phyloP scores from a whole-genome alignment of 1,284 basidiomycete species.

The Ustilago nuda region DNA sequence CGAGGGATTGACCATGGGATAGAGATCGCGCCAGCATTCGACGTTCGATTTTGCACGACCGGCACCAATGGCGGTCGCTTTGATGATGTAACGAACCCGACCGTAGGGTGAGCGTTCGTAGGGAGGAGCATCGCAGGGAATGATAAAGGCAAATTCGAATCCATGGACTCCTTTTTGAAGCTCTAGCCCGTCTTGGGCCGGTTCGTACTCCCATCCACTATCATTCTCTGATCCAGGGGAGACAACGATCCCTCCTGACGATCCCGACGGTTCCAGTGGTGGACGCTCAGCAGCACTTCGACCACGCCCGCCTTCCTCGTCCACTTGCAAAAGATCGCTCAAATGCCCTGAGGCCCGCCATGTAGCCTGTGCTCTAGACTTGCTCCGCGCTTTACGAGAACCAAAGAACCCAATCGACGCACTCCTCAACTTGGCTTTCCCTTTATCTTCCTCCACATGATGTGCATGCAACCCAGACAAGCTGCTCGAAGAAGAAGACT shows the following conservation, averaged over 20 bases:
- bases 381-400: conserved; percentile 44
- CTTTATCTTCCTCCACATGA: conserved; percentile 30
- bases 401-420: conserved; percentile 51
- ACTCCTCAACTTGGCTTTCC: conserved; percentile 43
- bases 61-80: conserved; percentile 66
- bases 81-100: conserved; percentile 66
- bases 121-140: conserved; percentile 64
- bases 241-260: conserved; percentile 22
- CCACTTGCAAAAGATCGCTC: conserved; percentile 39
- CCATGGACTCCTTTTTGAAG: conserved; percentile 68
- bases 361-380: conserved; percentile 29
- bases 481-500: conserved; percentile 1
- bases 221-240: conserved; percentile 45
- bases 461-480: conserved; percentile 3
- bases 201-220: conserved; percentile 36
- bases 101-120: conserved; percentile 68
- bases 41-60: conserved; percentile 65
- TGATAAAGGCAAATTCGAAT: conserved; percentile 69
- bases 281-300: conserved; percentile 30
- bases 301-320: conserved; percentile 46
- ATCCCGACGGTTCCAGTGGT: conserved; percentile 17
- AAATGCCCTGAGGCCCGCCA: conserved; percentile 26
- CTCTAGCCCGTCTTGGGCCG: conserved; percentile 56
- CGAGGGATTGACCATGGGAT: conserved; percentile 68
- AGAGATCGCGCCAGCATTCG: conserved; percentile 66